Evolutionary conservation across 2,329 filamentous ascomycete genomes (phyloP), one percentile per base, ranked within the genome.

Genomic region (Fusarium pseudonygamai): DNA sequence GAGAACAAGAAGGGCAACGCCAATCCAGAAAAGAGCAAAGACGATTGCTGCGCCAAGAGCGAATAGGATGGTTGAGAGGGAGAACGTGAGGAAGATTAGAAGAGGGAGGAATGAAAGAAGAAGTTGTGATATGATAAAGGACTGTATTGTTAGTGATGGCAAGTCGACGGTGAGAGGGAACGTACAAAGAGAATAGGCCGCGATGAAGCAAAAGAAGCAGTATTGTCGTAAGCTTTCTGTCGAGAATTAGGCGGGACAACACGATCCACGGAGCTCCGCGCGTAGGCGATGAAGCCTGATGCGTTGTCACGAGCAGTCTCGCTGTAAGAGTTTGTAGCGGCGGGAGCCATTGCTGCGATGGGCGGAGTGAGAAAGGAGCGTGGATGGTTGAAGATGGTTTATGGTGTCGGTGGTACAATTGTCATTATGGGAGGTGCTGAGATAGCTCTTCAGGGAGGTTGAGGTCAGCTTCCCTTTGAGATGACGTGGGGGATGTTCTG

Each of bases 161-260:
- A 30, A 24, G 53, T 43, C 28, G 28, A 24, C 8, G 7, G 12
- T 7, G 46, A 47, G 50, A 30, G n/a, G 6, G 22, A 3, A 28
- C 91, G 28, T 85, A 94, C 93, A 62, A 92, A 90, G 47, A 95
- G 83, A 70, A 94, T 84, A 6, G 94, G 94, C 64, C 92, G 91
- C 55, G 87, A 84, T 11, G 86, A 81, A 22, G 91, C 89, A 77
- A 93, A 92, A 10, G 83, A 79, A 40, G 85, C 83, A 34, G 88
- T 81, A 49, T 83, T 85, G 22, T 87, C 83, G 74, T 90, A 86
- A 46, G 89, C 85, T 63, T 86, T 84, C 71, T 89, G 86, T 56
- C 92, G 87, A 67, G 88, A 87, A 40, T 89, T 83, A 0, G 92
- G 91, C 49, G 90, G 87, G 47, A 94, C 84, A 75, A 87, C 77